Evolutionary conservation across 352 stramenopile genomes (phyloP), one percentile per base, ranked within the genome.

Genomic region (Globisporangium paroecandrum): DNA sequence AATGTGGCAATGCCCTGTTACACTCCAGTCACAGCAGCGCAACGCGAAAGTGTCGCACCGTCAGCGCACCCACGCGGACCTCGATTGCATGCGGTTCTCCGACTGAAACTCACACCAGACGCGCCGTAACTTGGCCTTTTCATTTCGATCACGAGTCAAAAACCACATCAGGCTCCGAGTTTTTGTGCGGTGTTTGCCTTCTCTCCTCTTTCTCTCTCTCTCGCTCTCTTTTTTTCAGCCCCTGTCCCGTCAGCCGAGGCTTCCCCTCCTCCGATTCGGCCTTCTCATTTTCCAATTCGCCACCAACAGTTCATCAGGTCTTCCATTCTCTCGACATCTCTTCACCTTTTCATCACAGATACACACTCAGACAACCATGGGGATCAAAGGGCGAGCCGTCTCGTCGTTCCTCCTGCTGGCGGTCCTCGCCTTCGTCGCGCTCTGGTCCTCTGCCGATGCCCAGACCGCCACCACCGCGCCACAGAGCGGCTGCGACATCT

Each of bases 401-500:
- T 64, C 62, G 6, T 62, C 62, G 25, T 20, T 68, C 8, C 64
- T 69, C 27, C 18, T 69, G 29, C 43, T 69, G 3, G 56, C 56
- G 56, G 38, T 69, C 43, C 56, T 69, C 29, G 56, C 64, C 12
- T 64, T 69, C 32, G 56, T 36, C 32, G 56, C 64, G 22, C 18
- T 69, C 41, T 69, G 55, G 55, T 64, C 64, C n/a, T 58, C 56
- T 13, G 34, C 43, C 7, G 22, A 64, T 2, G 64, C 55, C 9
- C 64, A 69, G 34, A 41, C 54, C 1, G n/a, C 64, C 20, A 69
- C 64, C 24, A 58, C 64, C 12, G 32, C 64, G 0, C 43, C 64
- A 1, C 55, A 22, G 13, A 69, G 64, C 24, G 64, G 64, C 43
- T 89, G 82, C 61, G 75, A 90, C 68, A 71, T 88, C 63, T 90